A percentile compares a stretch with the other conserved stretches of the same genome.
Conservation (phyloP, 768 basidiomycete species). For the Hypholoma fasciculare region DNA sequence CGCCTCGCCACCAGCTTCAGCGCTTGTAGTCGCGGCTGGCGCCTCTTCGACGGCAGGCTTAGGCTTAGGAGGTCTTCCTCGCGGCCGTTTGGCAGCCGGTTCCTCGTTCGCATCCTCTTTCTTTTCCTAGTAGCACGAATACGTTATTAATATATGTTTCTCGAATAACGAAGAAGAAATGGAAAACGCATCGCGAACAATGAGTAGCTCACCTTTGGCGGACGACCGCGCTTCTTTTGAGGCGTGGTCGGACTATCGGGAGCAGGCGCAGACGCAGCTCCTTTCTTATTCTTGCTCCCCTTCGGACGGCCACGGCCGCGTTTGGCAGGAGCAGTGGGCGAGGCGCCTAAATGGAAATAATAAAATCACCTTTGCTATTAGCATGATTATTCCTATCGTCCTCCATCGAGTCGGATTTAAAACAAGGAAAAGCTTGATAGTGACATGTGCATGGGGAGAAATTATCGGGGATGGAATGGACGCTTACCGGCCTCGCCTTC, state of each 20-base stretch:
- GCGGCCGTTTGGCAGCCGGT: constrained; percentile 60
- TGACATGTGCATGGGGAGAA: constrained; percentile 26
- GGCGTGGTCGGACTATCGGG: constrained; percentile 35
- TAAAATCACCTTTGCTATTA: constrained; percentile 21
- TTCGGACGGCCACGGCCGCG: constrained; percentile 88
- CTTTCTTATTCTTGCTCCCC: constrained; percentile 77
- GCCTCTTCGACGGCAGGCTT: constrained; percentile 45
- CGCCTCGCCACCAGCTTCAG: constrained; percentile 41
- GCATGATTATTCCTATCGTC: constrained; percentile 17
- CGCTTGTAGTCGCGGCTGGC: constrained; percentile 30
- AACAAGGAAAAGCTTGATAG: constrained; percentile 18
- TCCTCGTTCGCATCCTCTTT: constrained; percentile 48
- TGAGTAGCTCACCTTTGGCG: constrained; percentile 55
- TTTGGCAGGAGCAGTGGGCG: constrained; percentile 51
- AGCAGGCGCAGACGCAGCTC: constrained; percentile 29
- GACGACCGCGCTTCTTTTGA: constrained; percentile 62
- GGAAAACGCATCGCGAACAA: constrained; percentile 8
- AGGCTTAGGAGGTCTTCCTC: constrained; percentile 76
- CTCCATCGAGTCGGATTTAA: constrained; percentile 22
- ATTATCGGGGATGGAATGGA: constrained; percentile 24
- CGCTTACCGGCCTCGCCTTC: constrained; percentile 42
- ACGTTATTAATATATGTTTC: constrained; percentile 12
- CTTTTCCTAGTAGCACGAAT: constrained; percentile 35
- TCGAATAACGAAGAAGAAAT: constrained; percentile 8
- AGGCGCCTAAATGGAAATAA: constrained; percentile 36